These are phyloP conservation scores for Saxophila tyrrhenica DNA, from an alignment of 495 filamentous ascomycete species.

Conservation along the genomic window DNA sequence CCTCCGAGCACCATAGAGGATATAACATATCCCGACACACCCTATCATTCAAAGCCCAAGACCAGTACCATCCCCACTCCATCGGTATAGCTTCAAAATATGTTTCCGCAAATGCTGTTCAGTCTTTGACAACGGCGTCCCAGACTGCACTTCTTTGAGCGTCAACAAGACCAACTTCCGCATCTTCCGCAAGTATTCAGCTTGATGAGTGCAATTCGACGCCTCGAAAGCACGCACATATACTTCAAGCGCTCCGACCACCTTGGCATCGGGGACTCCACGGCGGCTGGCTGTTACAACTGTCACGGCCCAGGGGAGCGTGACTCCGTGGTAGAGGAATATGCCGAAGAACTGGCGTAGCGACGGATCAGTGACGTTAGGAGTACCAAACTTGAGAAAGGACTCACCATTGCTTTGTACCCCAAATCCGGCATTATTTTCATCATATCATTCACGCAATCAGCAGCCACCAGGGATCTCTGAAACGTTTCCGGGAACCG, in stretches of 20 bases:
- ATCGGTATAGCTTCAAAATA: not conserved
- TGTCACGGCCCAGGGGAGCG: not conserved
- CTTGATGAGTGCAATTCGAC: not conserved
- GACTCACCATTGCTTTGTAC: not conserved
- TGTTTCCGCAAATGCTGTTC: not conserved
- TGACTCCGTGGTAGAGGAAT: not conserved
- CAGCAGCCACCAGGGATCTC: not conserved
- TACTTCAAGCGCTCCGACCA: not conserved
- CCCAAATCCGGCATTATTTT: not conserved
- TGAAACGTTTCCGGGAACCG: not conserved
- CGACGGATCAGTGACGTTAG: not conserved
- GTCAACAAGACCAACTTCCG: not conserved
- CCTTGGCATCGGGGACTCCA: not conserved
- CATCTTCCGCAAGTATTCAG: not conserved
- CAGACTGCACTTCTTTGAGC: not conserved
- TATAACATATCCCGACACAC: no score
- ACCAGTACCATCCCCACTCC: not conserved
- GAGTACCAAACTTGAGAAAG: not conserved
- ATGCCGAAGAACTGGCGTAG: not conserved
- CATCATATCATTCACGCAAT: not conserved
- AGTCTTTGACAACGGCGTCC: not conserved
- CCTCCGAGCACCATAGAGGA: no score
- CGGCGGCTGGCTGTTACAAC: not conserved
- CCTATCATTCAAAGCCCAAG: not conserved
- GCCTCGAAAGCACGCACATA: not conserved